phyloP scores from a whole-genome alignment of 805 yeast genomes.

The Schwanniomyces polymorphus region DNA sequence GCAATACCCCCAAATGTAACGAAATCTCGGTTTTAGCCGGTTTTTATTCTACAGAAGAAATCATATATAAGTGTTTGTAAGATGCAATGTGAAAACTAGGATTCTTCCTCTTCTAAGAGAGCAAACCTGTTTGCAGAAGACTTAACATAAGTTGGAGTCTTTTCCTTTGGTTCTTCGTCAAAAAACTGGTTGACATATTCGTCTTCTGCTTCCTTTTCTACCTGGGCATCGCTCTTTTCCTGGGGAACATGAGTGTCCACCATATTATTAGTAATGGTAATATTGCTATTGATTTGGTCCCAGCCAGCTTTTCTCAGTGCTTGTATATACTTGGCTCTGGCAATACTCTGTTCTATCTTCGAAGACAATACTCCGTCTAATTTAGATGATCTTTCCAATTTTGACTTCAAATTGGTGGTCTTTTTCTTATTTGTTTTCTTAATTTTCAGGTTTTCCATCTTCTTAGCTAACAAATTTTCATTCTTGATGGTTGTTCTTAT shows the following conservation, averaged over 20 bases:
- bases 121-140: constrained; percentile 28
- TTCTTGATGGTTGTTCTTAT: constrained; percentile 68
- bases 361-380: constrained; percentile 56
- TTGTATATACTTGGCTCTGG: constrained; percentile 63
- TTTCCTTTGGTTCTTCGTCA: constrained; percentile 11
- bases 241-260: constrained; percentile 1
- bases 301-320: constrained; percentile 67
- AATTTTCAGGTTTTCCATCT: constrained; percentile 44
- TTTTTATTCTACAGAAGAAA: not conserved
- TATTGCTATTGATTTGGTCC: constrained; percentile 62
- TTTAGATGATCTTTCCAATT: constrained; percentile 50
- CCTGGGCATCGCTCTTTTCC: constrained; percentile 19
- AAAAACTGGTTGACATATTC: constrained; percentile 33
- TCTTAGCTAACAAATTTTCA: constrained; percentile 58
- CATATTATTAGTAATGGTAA: constrained; percentile 23
- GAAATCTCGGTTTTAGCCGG: not conserved
- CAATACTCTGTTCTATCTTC: constrained; percentile 64
- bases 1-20: not conserved
- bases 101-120: constrained; percentile 39
- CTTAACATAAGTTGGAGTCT: constrained; percentile 7
- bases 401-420: constrained; percentile 28
- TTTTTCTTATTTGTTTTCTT: constrained; percentile 31
- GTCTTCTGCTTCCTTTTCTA: constrained; percentile 36
- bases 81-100: constrained; percentile 5
- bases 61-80: not conserved